phyloP scores from a whole-genome alignment of 495 filamentous ascomycete species.

The Entonaema liquescens region DNA sequence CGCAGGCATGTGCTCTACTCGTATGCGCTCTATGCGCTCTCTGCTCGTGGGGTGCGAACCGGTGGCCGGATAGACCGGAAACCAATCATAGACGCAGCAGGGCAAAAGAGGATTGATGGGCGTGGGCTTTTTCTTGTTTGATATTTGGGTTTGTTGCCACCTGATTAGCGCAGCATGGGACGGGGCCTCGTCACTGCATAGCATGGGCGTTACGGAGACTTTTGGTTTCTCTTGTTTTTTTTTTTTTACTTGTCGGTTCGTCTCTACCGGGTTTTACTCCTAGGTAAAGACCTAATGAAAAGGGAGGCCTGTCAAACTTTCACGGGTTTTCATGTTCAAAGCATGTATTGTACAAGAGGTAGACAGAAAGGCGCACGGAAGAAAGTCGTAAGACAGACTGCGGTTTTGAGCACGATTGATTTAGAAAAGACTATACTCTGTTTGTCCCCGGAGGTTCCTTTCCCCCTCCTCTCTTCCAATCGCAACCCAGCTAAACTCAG shows the following conservation, averaged over 20 bases:
- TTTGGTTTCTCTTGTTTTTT: constrained; percentile 4
- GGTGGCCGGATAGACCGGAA: background rate
- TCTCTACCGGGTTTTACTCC: background rate
- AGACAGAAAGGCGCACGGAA: background rate
- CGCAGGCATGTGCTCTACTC: constrained; percentile 20
- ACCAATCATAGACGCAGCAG: background rate
- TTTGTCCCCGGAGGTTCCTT: background rate
- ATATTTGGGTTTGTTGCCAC: background rate
- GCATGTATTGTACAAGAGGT: background rate
- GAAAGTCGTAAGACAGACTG: background rate
- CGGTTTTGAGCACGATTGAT: background rate
- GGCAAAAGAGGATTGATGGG: constrained; percentile 16
- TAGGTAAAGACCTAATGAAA: background rate
- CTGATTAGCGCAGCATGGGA: constrained; percentile 10
- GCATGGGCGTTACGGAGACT: constrained; percentile 36
- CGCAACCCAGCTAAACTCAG: background rate
- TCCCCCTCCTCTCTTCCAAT: background rate
- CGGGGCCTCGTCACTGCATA: constrained; percentile 33
- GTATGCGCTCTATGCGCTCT: constrained; percentile 7
- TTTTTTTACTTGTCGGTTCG: background rate
- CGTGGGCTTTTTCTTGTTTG: background rate
- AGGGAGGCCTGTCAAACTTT: background rate
- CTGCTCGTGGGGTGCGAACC: constrained; percentile 5
- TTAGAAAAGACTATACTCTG: background rate
- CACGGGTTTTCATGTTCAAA: background rate